Base-by-base conservation (phyloP, 371 early-diverging fungal genomes). In the Synchytrium microbalum region DNA sequence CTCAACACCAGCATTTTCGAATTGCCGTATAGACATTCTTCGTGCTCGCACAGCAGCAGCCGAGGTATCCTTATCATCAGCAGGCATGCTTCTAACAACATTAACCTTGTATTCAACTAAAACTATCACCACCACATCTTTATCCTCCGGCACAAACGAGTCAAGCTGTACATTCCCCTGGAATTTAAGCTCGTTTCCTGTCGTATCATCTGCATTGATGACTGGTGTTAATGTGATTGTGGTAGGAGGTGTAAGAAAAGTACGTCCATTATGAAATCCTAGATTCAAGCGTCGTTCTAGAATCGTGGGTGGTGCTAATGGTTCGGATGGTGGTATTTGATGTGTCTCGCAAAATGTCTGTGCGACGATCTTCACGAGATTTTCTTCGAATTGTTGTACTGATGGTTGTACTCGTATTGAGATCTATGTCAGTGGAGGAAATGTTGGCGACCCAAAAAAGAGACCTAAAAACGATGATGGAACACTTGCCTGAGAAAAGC, bases 241-340 rank as follows among this genome's bases (percentile, higher is more conserved):
- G 38, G 63, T 52, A 28, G 79, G 76, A 0, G 63, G 32, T 3
- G 57, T 16, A 16, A 79, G 53, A 60, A 79, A 79, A 23, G 69
- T 69, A 55, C 67, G 70, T 16, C 68, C 65, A 65, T 79, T 79
- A 69, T 79, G 79, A 31, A 75, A 64, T 1, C 79, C 77, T 56
- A 79, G 62, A 66, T 76, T 73, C 14, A 79, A 52, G 2, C 77
- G 59, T 1, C 79, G 66, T 57, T 79, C 79, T 3, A 72, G 54
- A 27, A 79, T 69, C 26, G 54, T 64, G 14, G 75, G 72, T 8
- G 56, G 64, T 19, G 60, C 66, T 16, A 67, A 30, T 32, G 68
- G 62, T 5, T 67, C 67, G 3, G 73, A 69, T 28, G 58, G 28
- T 24, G 56, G 28, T 55, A 28, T 55, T 24, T 55, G 23, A 25